These are phyloP conservation scores for Kwoniella botswanensis DNA, from an alignment of 768 basidiomycete species.

Conservation along the genomic window DNA sequence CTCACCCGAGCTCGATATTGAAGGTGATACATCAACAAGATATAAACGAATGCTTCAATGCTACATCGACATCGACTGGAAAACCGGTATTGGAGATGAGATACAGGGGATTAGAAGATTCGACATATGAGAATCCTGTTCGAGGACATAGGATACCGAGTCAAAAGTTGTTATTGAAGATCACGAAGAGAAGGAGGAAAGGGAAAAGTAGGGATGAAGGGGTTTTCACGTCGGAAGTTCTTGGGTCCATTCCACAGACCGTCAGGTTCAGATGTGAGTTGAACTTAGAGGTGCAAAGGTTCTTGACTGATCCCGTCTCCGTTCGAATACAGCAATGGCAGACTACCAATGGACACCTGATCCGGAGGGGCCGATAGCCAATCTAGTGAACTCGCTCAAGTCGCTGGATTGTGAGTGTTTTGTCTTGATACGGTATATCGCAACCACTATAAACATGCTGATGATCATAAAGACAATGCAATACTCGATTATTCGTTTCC, in stretches of 20 bases:
- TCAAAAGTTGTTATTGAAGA: constrained; percentile 81
- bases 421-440: neutral
- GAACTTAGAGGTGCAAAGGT: constrained; percentile 1
- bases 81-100: constrained; percentile 73
- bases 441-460: neutral
- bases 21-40: constrained; percentile 67
- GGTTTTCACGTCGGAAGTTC: constrained; percentile 54
- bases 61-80: constrained; percentile 10
- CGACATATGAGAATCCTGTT: constrained; percentile 78
- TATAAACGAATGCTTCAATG: constrained; percentile 74
- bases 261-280: constrained; percentile 85
- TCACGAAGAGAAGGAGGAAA: constrained; percentile 72
- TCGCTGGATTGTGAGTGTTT: constrained; percentile 74
- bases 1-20: constrained; percentile 68
- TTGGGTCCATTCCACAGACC: constrained; percentile 79
- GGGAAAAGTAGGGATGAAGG: constrained; percentile 34
- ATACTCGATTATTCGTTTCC: constrained; percentile 74
- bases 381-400: constrained; percentile 75
- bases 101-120: constrained; percentile 70
- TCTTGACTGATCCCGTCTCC: neutral
- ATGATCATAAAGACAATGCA: constrained; percentile 66
- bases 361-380: constrained; percentile 70
- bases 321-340: constrained; percentile 73
- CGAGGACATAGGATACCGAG: constrained; percentile 77
- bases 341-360: constrained; percentile 89